Evolutionary conservation across 2,329 filamentous ascomycete genomes (phyloP).

Genomic region (Colletotrichum lindemuthianum): DNA sequence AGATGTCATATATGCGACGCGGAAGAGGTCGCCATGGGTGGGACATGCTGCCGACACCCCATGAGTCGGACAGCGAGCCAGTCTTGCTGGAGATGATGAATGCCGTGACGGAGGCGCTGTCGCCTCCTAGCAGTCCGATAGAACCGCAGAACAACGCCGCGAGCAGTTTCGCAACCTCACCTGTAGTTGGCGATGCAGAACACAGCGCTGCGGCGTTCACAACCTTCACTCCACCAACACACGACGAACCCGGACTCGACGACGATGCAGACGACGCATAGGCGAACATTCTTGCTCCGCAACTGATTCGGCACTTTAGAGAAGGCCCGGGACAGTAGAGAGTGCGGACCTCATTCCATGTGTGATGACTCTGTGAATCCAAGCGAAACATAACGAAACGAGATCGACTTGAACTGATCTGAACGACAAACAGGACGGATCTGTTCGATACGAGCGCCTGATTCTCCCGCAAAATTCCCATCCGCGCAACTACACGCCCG

Average conservation of each 20-base stretch:
- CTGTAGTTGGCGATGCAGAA: too few relatives aligned
- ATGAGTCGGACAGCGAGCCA: too few relatives aligned
- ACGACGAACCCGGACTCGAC: not conserved
- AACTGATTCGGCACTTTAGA: conserved; percentile 20
- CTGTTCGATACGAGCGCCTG: conserved; percentile 66
- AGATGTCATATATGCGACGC: not conserved
- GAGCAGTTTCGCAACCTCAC: too few relatives aligned
- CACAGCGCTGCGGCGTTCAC: not conserved
- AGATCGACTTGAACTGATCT: too few relatives aligned
- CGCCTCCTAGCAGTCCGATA: too few relatives aligned
- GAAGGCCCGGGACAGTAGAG: conserved; percentile 23
- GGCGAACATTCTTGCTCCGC: not conserved
- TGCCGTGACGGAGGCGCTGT: too few relatives aligned
- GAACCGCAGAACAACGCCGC: too few relatives aligned
- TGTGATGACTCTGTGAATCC: too few relatives aligned
- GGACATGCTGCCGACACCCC: not conserved
- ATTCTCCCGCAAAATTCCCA: conserved; percentile 68
- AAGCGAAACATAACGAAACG: too few relatives aligned
- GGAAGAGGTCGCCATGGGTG: not conserved
- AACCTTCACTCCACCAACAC: too few relatives aligned
- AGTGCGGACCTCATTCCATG: not conserved
- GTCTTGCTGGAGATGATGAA: too few relatives aligned
- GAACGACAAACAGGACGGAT: conserved; percentile 52
- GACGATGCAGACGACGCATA: not conserved
- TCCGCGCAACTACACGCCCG: conserved; percentile 61